Evolutionary conservation across 2,329 filamentous ascomycete genomes (phyloP), one percentile per base, ranked within the genome.

Genomic region (Rasamsonia emersonii): DNA sequence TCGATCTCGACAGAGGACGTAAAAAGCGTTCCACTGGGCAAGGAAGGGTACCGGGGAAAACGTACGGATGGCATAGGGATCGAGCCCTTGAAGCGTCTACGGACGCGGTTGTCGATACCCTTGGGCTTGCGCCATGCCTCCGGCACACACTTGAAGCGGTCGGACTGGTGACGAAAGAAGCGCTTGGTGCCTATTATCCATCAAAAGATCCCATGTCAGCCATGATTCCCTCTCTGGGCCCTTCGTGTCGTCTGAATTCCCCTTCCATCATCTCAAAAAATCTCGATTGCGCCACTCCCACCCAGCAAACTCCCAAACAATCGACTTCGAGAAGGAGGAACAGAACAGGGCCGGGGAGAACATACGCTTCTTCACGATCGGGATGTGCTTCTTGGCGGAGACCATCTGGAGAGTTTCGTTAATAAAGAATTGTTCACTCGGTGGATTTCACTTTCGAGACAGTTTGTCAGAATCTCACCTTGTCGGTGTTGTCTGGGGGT

Each of bases 291-390:
- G n/a, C n/a, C n/a, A n/a, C n/a, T n/a, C n/a, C n/a, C n/a, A n/a
- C n/a, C n/a, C n/a, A n/a, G n/a, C n/a, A n/a, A n/a, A n/a, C n/a
- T n/a, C n/a, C n/a, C n/a, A n/a, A n/a, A n/a, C n/a, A n/a, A n/a
- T n/a, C n/a, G n/a, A n/a, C n/a, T n/a, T n/a, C n/a, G n/a, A n/a
- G n/a, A 23, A 23, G 20, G 20, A 10, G 31, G 23, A 13, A 18
- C 8, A 4, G 21, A 14, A 19, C 24, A 14, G 18, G 36, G 41
- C n/a, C n/a, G 42, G 44, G 38, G 32, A 37, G 51, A 60, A 86
- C 86, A 64, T 89, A 93, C 86, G 86, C 86, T 98, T 98, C 86
- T 98, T 98, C 65, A 98, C 85, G 78, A 98, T 98, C 62, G 88
- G 82, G 65, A 96, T 79, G 73, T 96, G 91, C 78, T 93, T 93